Evolutionary conservation across 2,329 filamentous ascomycete species (phyloP).

Genomic region (Colletotrichum sp.): DNA sequence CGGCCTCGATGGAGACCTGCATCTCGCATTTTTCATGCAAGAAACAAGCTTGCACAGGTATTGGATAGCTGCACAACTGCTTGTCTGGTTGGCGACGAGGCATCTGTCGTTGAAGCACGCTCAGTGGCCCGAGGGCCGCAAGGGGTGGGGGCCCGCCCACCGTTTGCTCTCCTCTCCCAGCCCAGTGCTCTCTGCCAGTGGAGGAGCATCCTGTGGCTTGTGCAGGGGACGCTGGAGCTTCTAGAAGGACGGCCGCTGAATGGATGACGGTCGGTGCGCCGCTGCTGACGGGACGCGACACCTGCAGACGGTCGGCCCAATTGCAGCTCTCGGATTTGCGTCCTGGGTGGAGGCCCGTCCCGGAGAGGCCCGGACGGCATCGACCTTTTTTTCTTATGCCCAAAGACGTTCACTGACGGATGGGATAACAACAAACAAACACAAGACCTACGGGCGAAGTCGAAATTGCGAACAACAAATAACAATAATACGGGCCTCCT

Average conservation of each 20-base stretch:
- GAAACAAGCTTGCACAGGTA: neutral
- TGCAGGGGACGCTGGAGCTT: neutral
- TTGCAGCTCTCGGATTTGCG: neutral
- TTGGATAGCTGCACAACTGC: neutral
- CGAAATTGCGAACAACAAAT: neutral
- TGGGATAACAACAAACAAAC: neutral
- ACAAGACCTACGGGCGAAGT: neutral
- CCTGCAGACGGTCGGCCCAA: neutral
- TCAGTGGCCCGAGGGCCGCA: neutral
- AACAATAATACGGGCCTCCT: neutral
- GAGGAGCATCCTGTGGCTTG: neutral
- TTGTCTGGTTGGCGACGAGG: conserved; percentile 15
- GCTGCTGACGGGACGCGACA: conserved; percentile 4
- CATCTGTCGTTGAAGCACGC: neutral
- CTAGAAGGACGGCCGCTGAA: conserved; percentile 17
- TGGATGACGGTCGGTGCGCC: conserved; percentile 8
- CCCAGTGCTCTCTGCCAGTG: neutral
- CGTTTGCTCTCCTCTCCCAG: neutral
- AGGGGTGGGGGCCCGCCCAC: too few species aligned
- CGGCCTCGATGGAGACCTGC: neutral
- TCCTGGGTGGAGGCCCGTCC: conserved; percentile 14
- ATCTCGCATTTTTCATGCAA: neutral
- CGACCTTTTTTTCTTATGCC: neutral
- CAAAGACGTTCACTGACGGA: neutral
- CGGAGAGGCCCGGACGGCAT: conserved; percentile 11